These are phyloP conservation scores for Arthroderma sp. DNA, from an alignment of 2,329 filamentous ascomycete species.

Conservation along the genomic window DNA sequence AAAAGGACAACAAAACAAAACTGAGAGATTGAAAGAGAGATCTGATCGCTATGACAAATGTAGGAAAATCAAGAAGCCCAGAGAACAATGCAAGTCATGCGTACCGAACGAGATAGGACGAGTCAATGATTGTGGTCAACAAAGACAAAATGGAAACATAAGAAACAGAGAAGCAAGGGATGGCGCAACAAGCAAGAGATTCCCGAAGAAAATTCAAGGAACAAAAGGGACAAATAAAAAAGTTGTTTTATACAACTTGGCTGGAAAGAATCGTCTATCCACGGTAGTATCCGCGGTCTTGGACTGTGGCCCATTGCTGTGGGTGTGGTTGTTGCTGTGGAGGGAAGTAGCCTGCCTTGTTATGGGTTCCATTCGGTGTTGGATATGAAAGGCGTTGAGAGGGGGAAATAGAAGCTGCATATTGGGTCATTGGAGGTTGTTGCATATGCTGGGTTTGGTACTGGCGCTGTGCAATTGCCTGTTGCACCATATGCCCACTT, in stretches of 20 bases:
- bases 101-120: background rate
- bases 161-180: background rate
- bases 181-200: background rate
- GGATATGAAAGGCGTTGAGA: background rate
- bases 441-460: constrained; percentile 32
- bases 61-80: background rate
- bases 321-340: background rate
- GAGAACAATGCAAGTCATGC: background rate
- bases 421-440: background rate
- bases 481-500: constrained; percentile 57
- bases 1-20: background rate
- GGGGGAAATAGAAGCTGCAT: background rate
- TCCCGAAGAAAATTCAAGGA: background rate
- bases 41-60: background rate
- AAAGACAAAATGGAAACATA: background rate
- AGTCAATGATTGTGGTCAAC: background rate
- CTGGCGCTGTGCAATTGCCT: constrained; percentile 58
- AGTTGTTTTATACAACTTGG: background rate
- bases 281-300: too few relatives aligned
- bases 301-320: background rate
- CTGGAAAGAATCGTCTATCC: background rate
- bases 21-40: background rate
- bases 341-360: background rate
- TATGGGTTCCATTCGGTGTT: background rate
- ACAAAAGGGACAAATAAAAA: background rate